Evolutionary conservation across 78 protist species (phyloP).

Genomic region (Diacronema lutheri): DNA sequence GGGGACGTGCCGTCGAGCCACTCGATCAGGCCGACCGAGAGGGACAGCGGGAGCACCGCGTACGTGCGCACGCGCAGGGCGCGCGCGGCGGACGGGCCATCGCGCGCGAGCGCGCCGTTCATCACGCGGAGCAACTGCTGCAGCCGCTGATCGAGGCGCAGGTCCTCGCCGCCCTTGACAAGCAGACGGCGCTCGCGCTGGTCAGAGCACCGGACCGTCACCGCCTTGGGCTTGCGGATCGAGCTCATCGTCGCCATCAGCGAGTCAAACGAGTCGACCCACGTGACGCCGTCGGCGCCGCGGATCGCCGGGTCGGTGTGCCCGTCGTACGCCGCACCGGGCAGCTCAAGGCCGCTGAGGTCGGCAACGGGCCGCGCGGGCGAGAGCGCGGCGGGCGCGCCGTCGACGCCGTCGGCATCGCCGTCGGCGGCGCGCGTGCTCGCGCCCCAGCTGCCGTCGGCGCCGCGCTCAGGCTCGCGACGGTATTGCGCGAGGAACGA

Average conservation of each 20-base stretch:
- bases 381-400: neutral
- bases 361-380: neutral
- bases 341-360: neutral
- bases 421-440: neutral
- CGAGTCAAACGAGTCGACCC: conserved; percentile 39
- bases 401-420: neutral
- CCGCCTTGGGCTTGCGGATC: conserved; percentile 76
- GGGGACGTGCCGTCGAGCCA: conserved; percentile 77
- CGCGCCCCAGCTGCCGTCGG: too few species aligned
- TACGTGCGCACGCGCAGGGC: conserved; percentile 66
- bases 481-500: neutral
- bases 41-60: conserved; percentile 80
- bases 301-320: neutral
- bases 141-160: conserved; percentile 85
- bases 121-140: conserved; percentile 70
- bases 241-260: conserved; percentile 71
- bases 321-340: neutral
- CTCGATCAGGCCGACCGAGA: conserved; percentile 81
- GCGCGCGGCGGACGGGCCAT: conserved; percentile 16
- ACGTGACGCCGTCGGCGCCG: too few species aligned
- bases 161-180: conserved; percentile 93
- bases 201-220: conserved; percentile 68
- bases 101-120: conserved; percentile 52
- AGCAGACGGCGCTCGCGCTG: conserved; percentile 68
- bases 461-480: too few species aligned